Evolutionary conservation across 2,329 filamentous ascomycete genomes (phyloP), one percentile per base, ranked within the genome.

Genomic region (Fusarium bactridioides): DNA sequence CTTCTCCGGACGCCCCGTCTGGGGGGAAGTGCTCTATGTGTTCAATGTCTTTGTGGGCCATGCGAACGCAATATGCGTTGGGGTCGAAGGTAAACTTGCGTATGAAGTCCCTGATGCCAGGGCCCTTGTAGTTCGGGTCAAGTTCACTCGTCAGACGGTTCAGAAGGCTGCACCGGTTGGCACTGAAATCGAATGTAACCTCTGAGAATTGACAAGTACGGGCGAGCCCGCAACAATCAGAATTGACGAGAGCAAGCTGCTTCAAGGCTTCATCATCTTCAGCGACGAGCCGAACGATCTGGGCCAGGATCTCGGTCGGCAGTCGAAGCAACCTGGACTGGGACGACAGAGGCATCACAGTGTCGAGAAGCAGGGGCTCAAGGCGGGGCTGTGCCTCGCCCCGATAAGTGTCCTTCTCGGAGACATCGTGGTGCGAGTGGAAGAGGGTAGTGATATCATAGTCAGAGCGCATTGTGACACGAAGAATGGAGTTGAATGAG

Each of bases 151-250:
- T 31, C 29, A 31, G 11, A 31, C 29, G 29, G 29, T 31, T 31
- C 5, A 12, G 10, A 31, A 31, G 29, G 29, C 29, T 31, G 29
- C 29, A 31, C 10, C 11, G 29, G 2, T 31, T 31, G 4, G 29
- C 29, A 31, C 29, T 0, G 10, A 38, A 21, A 59, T 74, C 58
- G 25, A 72, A 68, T 18, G 5, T 21, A 15, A 73, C 31, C 2
- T 72, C 65, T 40, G 48, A 65, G 56, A 72, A 74, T 27, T 72
- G 68, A 21, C 55, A 47, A 27, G 54, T 61, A 23, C 63, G 68
- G 23, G 72, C 63, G 5, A 75, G 58, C 38, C 59, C 65, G 12
- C 68, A 50, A 29, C 72, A 75, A 31, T 73, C 63, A 37, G 63
- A 74, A 19, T 70, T 74, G 16, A 72, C 70, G 15, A 68, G 48